phyloP scores from a whole-genome alignment of 140 eudicot genomes.

The Bidens hawaiensis region DNA sequence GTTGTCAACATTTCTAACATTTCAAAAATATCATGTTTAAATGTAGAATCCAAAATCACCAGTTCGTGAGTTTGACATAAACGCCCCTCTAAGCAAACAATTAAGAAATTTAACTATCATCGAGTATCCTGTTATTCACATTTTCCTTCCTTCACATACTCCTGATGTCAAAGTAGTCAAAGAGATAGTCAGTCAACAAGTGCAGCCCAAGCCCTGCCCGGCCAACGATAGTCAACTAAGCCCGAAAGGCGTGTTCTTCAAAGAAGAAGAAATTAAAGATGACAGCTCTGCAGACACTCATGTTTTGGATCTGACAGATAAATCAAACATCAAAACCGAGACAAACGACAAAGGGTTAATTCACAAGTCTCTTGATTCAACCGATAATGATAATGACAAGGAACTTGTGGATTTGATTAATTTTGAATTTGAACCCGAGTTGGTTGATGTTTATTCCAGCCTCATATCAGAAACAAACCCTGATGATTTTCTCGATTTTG shows the following conservation, averaged over 20 bases:
- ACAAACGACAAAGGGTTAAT: background rate
- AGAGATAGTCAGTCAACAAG: slow-evolving; percentile 20
- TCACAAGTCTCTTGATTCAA: background rate
- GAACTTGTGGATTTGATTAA: slow-evolving; percentile 29
- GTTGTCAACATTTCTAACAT: background rate
- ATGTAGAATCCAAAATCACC: slow-evolving; percentile 67
- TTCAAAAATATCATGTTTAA: background rate
- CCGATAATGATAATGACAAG: slow-evolving; percentile 9
- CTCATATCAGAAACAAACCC: slow-evolving; percentile 44
- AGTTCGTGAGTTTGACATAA: slow-evolving; percentile 55
- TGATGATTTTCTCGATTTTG: slow-evolving; percentile 67
- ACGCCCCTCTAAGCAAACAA: slow-evolving; percentile 50
- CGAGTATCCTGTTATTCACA: slow-evolving; percentile 87
- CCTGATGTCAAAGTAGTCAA: slow-evolving; percentile 55
- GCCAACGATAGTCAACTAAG: slow-evolving; percentile 23
- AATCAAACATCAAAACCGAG: slow-evolving; percentile 14
- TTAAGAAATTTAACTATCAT: slow-evolving; percentile 47
- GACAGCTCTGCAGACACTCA: slow-evolving; percentile 38
- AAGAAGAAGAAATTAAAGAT: slow-evolving; percentile 72
- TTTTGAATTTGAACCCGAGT: slow-evolving; percentile 56
- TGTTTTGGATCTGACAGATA: slow-evolving; percentile 50
- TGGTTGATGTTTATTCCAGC: slow-evolving; percentile 47
- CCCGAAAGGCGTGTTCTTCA: slow-evolving; percentile 45
- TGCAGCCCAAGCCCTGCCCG: slow-evolving; percentile 25
- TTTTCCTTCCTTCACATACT: slow-evolving; percentile 61